Conservation (phyloP, 108 stramenopile genomes). For the Fragilariopsis cylindrus region DNA sequence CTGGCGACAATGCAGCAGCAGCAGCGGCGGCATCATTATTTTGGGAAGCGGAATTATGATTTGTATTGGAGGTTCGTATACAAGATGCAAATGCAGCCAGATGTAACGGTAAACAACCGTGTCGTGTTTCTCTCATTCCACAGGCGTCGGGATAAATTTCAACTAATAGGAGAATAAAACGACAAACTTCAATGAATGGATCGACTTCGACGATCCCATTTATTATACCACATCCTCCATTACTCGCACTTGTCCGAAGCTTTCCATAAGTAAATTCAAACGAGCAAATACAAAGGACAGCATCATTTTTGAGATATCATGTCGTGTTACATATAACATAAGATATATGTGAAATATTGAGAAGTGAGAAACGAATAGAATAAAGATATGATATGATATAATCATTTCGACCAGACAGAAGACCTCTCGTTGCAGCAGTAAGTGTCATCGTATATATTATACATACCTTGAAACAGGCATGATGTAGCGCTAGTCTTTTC, state of each 20-base stretch:
- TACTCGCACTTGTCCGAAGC: no score
- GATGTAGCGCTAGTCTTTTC: slow-evolving; percentile 83
- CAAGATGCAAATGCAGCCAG: slow-evolving; percentile 86
- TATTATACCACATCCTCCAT: no score
- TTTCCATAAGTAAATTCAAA: no score
- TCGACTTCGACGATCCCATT: slow-evolving; percentile 29
- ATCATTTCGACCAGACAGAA: no score
- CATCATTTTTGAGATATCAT: no score
- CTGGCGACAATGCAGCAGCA: slow-evolving; percentile 5
- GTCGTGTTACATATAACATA: background rate
- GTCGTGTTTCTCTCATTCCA: slow-evolving; percentile 75
- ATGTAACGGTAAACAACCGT: slow-evolving; percentile 88
- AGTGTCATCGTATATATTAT: no score
- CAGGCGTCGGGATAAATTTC: slow-evolving; percentile 78
- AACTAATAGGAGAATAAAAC: slow-evolving; percentile 69
- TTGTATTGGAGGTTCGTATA: slow-evolving; percentile 1
- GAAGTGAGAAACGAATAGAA: background rate
- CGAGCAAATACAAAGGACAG: no score
- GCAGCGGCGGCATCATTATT: background rate
- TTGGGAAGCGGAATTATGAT: background rate
- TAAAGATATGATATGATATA: background rate
- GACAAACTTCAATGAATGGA: slow-evolving; percentile 77
- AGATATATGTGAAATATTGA: background rate
- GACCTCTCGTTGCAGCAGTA: no score
- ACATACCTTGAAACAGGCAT: slow-evolving; percentile 86